Conservation (phyloP, 768 basidiomycete species). For the Termitomyces sp. region DNA sequence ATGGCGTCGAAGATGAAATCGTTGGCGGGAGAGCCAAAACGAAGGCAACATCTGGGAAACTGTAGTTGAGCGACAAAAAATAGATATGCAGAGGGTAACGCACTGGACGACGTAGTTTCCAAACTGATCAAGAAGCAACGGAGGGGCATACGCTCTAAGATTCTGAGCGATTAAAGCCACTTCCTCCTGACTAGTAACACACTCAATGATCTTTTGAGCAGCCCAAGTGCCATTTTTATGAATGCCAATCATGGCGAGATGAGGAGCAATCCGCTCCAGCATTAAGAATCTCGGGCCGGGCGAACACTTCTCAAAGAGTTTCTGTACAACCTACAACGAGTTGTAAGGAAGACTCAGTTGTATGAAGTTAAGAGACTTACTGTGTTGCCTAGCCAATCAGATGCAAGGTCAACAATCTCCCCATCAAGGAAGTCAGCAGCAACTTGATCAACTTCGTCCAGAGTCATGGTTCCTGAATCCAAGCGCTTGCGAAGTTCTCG, state of each 20-base stretch:
- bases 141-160: conserved; percentile 87
- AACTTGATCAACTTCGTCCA: conserved; percentile 87
- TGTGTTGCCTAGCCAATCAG: conserved; percentile 98
- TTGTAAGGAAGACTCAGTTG: conserved; percentile 3
- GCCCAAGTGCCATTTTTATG: conserved; percentile 99
- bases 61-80: not conserved
- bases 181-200: conserved; percentile 85
- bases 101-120: conserved; percentile 93
- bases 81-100: conserved; percentile 25
- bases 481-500: conserved; percentile 93
- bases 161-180: conserved; percentile 81
- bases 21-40: conserved; percentile 85
- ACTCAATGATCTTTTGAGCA: conserved; percentile 98
- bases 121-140: conserved; percentile 90
- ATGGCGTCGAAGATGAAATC: conserved; percentile 99
- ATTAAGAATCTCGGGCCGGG: conserved; percentile 75
- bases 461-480: conserved; percentile 82
- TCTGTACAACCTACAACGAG: conserved; percentile 78
- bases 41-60: conserved; percentile 72
- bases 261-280: conserved; percentile 91
- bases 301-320: conserved; percentile 91
- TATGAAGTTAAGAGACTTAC: conserved; percentile 32
- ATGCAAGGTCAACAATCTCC: conserved; percentile 92
- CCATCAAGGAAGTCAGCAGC: conserved; percentile 89
- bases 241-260: conserved; percentile 95